Percentiles rank a stretch among this genome's conserved stretches.
Conservation (phyloP, 2,329 filamentous ascomycete genomes). For the Metarhizium anisopliae region DNA sequence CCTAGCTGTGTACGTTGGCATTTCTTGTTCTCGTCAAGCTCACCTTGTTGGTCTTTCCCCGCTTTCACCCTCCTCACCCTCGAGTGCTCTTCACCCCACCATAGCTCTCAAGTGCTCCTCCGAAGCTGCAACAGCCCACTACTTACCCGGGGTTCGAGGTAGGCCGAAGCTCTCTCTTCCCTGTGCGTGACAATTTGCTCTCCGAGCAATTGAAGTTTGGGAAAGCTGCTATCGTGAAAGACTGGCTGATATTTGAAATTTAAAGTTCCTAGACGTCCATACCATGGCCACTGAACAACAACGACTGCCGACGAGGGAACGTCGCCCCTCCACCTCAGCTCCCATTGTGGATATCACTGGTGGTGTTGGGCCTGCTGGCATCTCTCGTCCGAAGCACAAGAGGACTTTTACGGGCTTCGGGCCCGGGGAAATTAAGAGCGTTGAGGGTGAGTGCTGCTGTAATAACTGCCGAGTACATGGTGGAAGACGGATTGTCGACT, state of each 20-base stretch:
- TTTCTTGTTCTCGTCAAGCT: too few relatives aligned
- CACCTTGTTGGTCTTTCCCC: too few relatives aligned
- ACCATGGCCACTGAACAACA: conserved; percentile 28
- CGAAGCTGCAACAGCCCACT: neutral
- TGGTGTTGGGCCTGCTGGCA: conserved; percentile 76
- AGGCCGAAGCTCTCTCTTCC: neutral
- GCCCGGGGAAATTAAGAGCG: conserved; percentile 80
- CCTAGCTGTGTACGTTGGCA: neutral
- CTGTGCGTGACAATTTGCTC: neutral
- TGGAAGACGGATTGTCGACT: too few relatives aligned
- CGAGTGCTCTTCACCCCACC: conserved; percentile 3
- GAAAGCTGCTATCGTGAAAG: too few relatives aligned
- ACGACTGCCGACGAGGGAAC: conserved; percentile 53
- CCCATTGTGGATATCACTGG: conserved; percentile 82
- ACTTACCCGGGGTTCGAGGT: neutral
- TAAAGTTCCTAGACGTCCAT: neutral
- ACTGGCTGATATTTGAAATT: neutral
- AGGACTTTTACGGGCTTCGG: conserved; percentile 94
- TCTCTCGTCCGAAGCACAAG: conserved; percentile 88
- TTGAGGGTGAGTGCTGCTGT: conserved; percentile 57
- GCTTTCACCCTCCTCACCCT: neutral
- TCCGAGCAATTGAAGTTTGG: neutral
- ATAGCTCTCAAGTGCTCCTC: neutral
- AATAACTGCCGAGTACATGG: neutral
- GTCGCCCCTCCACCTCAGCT: conserved; percentile 71